Evolutionary conservation across 352 stramenopile species (phyloP).

Genomic region (Pelagophyceae sp.): DNA sequence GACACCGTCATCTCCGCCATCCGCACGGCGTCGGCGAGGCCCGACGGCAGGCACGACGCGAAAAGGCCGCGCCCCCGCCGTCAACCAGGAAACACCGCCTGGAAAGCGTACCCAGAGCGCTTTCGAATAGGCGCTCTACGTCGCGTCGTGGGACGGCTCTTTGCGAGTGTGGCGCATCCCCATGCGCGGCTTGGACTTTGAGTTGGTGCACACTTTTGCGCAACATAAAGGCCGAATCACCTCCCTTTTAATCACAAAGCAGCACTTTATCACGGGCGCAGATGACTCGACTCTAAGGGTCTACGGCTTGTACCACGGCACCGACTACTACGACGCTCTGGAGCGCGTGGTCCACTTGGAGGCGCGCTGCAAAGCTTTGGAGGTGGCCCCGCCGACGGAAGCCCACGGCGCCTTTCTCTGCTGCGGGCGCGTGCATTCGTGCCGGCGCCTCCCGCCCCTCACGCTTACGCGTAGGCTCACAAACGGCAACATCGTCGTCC

Average conservation of each 20-base stretch:
- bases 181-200: not conserved
- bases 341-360: not conserved
- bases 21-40: not conserved
- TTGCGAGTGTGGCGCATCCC: not conserved
- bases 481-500: not conserved
- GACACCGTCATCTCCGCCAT: slow-evolving; percentile 6
- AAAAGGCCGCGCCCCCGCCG: too few relatives aligned
- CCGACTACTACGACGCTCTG: not conserved
- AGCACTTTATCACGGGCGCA: not conserved
- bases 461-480: not conserved
- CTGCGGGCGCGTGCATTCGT: not conserved
- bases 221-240: not conserved
- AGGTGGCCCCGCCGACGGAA: not conserved
- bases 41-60: not conserved
- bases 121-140: not conserved
- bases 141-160: not conserved
- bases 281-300: not conserved
- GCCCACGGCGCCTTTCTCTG: not conserved
- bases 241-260: not conserved
- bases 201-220: not conserved
- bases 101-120: not conserved
- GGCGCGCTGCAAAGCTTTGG: not conserved
- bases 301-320: slow-evolving; percentile 7
- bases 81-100: too few relatives aligned
- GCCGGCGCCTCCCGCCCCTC: too few relatives aligned